A percentile compares a stretch with the other conserved stretches of the same genome.
Conservation (phyloP, 192 early-diverging fungal species). For the Paraglomus brasilianum region DNA sequence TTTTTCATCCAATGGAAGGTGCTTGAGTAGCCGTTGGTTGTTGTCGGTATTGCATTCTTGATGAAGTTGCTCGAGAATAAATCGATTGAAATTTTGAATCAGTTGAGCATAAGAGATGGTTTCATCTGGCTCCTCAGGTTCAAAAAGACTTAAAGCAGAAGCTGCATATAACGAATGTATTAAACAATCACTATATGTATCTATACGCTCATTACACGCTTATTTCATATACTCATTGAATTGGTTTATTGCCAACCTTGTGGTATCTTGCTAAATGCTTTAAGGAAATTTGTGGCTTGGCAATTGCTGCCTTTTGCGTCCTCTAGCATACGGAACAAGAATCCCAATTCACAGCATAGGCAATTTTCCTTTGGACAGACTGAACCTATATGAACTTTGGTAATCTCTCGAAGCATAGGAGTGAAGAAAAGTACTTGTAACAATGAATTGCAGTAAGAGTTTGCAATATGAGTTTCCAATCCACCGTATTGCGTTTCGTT, state of each 20-base stretch:
- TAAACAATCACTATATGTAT: neutral
- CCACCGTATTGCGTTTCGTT: conserved; percentile 87
- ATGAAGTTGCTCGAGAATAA: conserved; percentile 88
- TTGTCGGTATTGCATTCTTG: conserved; percentile 60
- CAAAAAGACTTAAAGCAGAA: conserved; percentile 81
- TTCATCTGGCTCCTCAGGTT: conserved; percentile 69
- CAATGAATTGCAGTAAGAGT: conserved; percentile 88
- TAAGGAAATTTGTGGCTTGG: conserved; percentile 90
- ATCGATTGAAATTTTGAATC: conserved; percentile 87
- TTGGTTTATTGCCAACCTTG: conserved; percentile 56
- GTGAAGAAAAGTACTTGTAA: conserved; percentile 85
- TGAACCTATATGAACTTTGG: conserved; percentile 69
- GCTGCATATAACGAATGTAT: conserved; percentile 45
- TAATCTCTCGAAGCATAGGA: conserved; percentile 59
- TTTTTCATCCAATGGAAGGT: conserved; percentile 28
- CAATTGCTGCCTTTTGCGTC: conserved; percentile 90
- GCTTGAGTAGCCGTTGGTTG: conserved; percentile 36
- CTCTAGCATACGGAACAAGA: conserved; percentile 90
- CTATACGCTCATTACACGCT: neutral
- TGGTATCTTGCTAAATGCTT: conserved; percentile 77
- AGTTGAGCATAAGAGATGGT: conserved; percentile 64
- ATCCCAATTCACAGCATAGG: conserved; percentile 88
- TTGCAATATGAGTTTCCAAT: conserved; percentile 87
- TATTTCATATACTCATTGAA: neutral
- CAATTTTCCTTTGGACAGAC: conserved; percentile 75